Evolutionary conservation across 1,284 basidiomycete species (phyloP).

Genomic region (Trametes hirsuta): DNA sequence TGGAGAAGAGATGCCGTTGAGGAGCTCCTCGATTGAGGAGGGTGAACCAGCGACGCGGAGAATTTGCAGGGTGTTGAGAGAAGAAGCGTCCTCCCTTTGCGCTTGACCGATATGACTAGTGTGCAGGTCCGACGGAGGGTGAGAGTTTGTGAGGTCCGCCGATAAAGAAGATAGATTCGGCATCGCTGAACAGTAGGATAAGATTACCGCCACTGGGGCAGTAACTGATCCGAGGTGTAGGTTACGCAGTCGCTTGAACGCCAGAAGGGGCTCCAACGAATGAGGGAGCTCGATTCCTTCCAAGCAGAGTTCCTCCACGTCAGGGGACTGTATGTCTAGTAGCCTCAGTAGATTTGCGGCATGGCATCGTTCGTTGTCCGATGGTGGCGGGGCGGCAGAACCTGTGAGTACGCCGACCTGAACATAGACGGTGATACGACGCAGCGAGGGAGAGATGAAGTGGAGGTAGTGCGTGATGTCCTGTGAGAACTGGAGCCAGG

Average conservation of each 20-base stretch:
- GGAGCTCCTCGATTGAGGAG: conserved; percentile 12
- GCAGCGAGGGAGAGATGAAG: conserved; percentile 17
- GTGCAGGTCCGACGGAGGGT: not conserved
- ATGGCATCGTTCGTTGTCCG: not conserved
- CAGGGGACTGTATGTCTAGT: conserved; percentile 8
- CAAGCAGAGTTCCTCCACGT: conserved; percentile 14
- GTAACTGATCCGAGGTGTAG: conserved; percentile 16
- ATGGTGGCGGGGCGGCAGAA: not conserved
- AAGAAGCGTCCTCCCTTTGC: not conserved
- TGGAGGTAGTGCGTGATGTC: conserved; percentile 12
- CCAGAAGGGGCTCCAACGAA: conserved; percentile 2
- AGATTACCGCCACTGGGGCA: conserved; percentile 2
- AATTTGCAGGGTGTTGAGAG: conserved; percentile 6
- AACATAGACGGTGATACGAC: conserved; percentile 17
- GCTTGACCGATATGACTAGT: not conserved
- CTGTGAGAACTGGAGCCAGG: conserved; percentile 20
- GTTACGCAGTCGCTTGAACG: conserved; percentile 14
- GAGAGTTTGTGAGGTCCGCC: conserved; percentile 6
- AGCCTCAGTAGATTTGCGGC: not conserved
- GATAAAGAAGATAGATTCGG: conserved; percentile 15
- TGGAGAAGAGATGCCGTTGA: conserved; percentile 4
- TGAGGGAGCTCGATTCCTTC: conserved; percentile 18
- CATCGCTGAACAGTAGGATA: conserved; percentile 16
- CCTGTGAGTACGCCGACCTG: not conserved
- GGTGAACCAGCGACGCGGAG: conserved; percentile 15